Evolutionary conservation across 768 basidiomycete genomes (phyloP), one percentile per base, ranked within the genome.

Genomic region (Pisolithus tinctorius): DNA sequence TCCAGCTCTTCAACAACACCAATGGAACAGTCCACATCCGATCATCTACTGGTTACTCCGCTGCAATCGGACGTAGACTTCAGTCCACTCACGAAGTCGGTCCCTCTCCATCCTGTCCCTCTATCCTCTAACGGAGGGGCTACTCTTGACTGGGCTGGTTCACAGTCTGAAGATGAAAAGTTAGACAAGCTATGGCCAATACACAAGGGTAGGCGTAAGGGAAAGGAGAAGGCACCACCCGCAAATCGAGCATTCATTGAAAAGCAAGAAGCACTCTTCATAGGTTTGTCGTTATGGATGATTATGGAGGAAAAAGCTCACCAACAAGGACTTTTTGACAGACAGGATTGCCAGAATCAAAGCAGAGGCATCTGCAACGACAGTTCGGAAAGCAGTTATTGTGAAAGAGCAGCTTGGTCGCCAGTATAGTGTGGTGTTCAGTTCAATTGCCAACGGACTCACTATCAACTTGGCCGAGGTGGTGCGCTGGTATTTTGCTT

Each of bases 131-230:
- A 88, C 61, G 81, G 84, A 50, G 88, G 87, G 5, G 69, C 71
- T 26, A 85, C 85, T 1, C 67, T 89, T 34, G 88, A 90, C 59
- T 90, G 88, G 88, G 75, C 78, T n/a, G 74, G 77, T n/a, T 63
- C 73, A 27, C 64, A 65, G 13, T 64, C 74, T 1, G 82, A 82
- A 13, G 79, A 85, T 27, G 80, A 82, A 36, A 76, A 68, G 56
- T 30, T 58, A n/a, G 85, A 87, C 37, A 77, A 71, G 51, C 77
- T 77, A 40, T 88, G 86, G 86, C 73, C 79, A 2, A 73, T 83
- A 42, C 68, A 76, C 5, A 62, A 65, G 39, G 54, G 61, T 25
- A 86, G 80, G 61, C 75, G 78, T 43, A 86, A 78, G 57, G 78
- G 77, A 27, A 86, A 77, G 58, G 77, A 80, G 30, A 71, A 67